Evolutionary conservation across 352 stramenopile species (phyloP).

Genomic region (Globisporangium apiculatum): DNA sequence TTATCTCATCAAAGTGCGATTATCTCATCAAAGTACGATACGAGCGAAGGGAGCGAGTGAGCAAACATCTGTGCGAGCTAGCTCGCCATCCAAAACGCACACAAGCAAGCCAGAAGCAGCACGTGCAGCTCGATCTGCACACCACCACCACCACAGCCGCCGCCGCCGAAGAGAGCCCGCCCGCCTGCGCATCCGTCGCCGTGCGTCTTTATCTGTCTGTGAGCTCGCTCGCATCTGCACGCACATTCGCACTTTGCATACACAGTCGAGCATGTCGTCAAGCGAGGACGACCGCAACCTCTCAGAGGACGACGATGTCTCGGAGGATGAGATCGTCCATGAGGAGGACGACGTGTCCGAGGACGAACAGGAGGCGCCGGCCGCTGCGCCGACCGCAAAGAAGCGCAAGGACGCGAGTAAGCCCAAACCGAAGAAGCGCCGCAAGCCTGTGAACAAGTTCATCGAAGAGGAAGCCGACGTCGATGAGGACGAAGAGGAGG

Average conservation of each 20-base stretch:
- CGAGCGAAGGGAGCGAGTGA: no score
- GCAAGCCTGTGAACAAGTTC: slow-evolving; percentile 84
- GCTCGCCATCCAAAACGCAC: no score
- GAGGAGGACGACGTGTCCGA: slow-evolving; percentile 48
- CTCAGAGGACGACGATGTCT: slow-evolving; percentile 36
- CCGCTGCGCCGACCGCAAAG: slow-evolving; percentile 20
- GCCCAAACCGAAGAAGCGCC: slow-evolving; percentile 79
- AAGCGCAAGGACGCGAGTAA: slow-evolving; percentile 71
- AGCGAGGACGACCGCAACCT: slow-evolving; percentile 83
- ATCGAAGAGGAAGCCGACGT: slow-evolving; percentile 87
- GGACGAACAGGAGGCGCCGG: slow-evolving; percentile 22
- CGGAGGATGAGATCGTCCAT: slow-evolving; percentile 38
- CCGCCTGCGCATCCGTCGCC: no score
- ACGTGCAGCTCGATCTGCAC: no score
- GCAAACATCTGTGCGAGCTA: no score
- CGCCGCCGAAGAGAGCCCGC: no score
- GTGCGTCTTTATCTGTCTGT: no score
- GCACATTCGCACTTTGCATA: not conserved
- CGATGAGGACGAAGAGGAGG: slow-evolving; percentile 82
- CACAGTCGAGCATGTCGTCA: slow-evolving; percentile 59
- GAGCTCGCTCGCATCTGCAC: not conserved
- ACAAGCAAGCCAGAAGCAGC: no score
- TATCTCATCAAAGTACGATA: no score
- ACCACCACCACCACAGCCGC: no score
- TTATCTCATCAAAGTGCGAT: no score